Percentiles rank a stretch among this genome's conserved stretches.
These are phyloP conservation scores for Sarocladium kiliense DNA, from an alignment of 2,329 filamentous ascomycete species.

Conservation along the genomic window DNA sequence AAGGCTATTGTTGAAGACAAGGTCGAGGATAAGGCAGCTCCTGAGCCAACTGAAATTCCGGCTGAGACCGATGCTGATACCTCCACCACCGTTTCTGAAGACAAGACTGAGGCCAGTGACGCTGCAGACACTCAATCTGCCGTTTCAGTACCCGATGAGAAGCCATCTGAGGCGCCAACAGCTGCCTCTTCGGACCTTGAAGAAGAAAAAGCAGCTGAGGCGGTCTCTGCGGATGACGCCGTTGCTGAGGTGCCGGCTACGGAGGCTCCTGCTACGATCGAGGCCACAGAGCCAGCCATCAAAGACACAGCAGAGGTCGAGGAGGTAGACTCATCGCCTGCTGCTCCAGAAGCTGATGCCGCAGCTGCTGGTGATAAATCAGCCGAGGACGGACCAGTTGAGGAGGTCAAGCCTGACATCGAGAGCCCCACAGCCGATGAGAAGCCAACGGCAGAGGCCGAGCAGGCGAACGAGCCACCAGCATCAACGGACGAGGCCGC, in stretches of 20 bases:
- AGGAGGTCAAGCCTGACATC: constrained; percentile 12
- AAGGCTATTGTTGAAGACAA: background rate
- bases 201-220: constrained; percentile 10
- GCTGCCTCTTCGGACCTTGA: background rate
- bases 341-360: background rate
- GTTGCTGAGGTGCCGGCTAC: constrained; percentile 4
- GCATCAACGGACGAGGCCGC: background rate
- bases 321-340: background rate
- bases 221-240: constrained; percentile 16
- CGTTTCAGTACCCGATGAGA: background rate
- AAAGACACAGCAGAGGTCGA: background rate
- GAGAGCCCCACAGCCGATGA: background rate
- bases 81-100: background rate
- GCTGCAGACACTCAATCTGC: constrained; percentile 4
- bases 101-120: background rate
- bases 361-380: background rate
- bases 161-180: constrained; percentile 5
- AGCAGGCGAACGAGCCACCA: background rate
- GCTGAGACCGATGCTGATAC: background rate
- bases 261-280: background rate
- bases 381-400: background rate
- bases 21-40: background rate
- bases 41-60: background rate
- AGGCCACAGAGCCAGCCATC: constrained; percentile 3
- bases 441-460: background rate